Evolutionary conservation across 768 basidiomycete genomes (phyloP).

Genomic region (Paxillus involutus): DNA sequence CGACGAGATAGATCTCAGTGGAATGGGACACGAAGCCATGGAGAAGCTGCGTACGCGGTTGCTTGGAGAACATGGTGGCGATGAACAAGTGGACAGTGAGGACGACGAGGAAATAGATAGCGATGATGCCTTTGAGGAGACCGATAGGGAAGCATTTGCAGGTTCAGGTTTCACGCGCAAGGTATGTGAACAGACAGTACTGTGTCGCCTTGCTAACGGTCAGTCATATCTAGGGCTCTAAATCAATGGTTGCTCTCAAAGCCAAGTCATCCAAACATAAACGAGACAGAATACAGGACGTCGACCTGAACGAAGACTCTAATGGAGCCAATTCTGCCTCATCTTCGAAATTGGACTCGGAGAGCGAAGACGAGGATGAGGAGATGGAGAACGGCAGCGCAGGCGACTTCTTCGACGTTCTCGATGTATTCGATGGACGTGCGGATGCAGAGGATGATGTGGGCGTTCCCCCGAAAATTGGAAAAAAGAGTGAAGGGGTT

Average conservation of each 20-base stretch:
- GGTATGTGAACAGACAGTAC: conserved; percentile 5
- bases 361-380: conserved; percentile 36
- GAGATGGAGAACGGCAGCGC: conserved; percentile 49
- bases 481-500: conserved; percentile 18
- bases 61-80: conserved; percentile 51
- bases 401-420: conserved; percentile 59
- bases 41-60: conserved; percentile 44
- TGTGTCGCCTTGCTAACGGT: not conserved
- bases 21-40: conserved; percentile 26
- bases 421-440: conserved; percentile 68
- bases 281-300: conserved; percentile 43
- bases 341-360: conserved; percentile 16
- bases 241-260: conserved; percentile 19
- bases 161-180: conserved; percentile 47
- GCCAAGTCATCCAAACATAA: conserved; percentile 24
- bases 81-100: conserved; percentile 54
- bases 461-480: conserved; percentile 9
- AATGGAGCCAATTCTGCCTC: conserved; percentile 28
- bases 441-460: conserved; percentile 35
- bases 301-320: conserved; percentile 64
- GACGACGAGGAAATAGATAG: conserved; percentile 89
- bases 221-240: conserved; percentile 16
- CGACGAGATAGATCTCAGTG: conserved; percentile 39
- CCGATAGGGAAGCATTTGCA: conserved; percentile 76
- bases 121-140: conserved; percentile 82